phyloP scores from a whole-genome alignment of 148 eudicot species.

The Chenopodium quinoa region DNA sequence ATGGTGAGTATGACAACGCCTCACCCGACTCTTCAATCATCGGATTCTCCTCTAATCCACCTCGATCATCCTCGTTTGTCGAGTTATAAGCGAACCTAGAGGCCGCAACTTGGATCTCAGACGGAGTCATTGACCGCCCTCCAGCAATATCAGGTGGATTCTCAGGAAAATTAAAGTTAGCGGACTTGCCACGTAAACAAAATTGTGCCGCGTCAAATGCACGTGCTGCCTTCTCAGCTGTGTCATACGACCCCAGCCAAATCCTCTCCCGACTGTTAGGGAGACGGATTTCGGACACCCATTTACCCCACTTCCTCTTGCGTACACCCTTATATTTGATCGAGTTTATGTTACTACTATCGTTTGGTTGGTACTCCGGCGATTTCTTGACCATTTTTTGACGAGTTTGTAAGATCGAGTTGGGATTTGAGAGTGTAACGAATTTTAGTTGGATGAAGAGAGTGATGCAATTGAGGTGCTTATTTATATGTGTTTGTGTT shows the following conservation, averaged over 20 bases:
- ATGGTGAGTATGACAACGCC: constrained; percentile 25
- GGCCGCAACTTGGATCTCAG: constrained; percentile 60
- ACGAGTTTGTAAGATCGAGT: not conserved
- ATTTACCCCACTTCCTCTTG: constrained; percentile 91
- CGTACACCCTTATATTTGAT: constrained; percentile 71
- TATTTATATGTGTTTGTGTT: constrained; percentile 8
- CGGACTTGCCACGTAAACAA: constrained; percentile 70
- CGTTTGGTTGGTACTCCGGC: too few species aligned
- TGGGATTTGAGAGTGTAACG: too few species aligned
- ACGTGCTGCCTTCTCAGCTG: constrained; percentile 72
- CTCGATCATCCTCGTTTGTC: too few species aligned
- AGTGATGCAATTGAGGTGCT: too few species aligned
- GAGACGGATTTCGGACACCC: constrained; percentile 78
- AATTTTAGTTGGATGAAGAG: too few species aligned
- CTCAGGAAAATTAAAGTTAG: constrained; percentile 79
- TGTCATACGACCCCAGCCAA: constrained; percentile 76
- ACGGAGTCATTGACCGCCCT: constrained; percentile 44
- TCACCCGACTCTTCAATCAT: constrained; percentile 29
- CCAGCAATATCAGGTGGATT: constrained; percentile 50
- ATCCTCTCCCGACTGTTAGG: constrained; percentile 84
- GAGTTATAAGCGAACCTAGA: constrained; percentile 44
- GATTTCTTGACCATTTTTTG: constrained; percentile 1
- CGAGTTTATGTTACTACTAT: not conserved
- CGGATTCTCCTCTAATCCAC: not conserved
- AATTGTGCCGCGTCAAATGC: constrained; percentile 89